Conservation (phyloP, 1,284 basidiomycete genomes). For the Cutaneotrichosporon arboriforme region DNA sequence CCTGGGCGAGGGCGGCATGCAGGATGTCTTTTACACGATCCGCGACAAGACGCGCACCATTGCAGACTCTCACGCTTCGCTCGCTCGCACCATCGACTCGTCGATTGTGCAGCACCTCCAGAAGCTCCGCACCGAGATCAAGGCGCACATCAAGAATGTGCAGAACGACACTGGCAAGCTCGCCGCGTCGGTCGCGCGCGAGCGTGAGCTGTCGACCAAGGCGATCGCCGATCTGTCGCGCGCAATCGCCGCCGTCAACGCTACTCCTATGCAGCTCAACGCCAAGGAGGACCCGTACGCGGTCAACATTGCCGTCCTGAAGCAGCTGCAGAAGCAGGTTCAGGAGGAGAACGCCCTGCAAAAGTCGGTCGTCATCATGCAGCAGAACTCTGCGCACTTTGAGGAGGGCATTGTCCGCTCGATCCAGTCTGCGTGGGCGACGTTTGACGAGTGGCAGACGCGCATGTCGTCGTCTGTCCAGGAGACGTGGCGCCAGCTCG, state of each 20-base stretch:
- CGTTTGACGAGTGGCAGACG: constrained; percentile 93
- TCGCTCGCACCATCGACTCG: constrained; percentile 92
- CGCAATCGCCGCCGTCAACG: constrained; percentile 85
- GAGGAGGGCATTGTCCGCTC: constrained; percentile 94
- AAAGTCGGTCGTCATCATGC: constrained; percentile 98
- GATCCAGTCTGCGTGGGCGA: constrained; percentile 94
- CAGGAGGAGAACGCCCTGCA: constrained; percentile 97
- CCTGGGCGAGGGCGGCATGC: constrained; percentile 82
- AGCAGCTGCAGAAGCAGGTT: constrained; percentile 88
- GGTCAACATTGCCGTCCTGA: constrained; percentile 71
- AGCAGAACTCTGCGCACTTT: constrained; percentile 95
- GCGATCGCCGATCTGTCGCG: constrained; percentile 82
- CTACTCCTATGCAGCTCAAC: constrained; percentile 83
- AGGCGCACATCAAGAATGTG: constrained; percentile 96
- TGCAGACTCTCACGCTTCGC: constrained; percentile 93
- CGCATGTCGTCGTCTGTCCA: constrained; percentile 76
- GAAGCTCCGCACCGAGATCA: constrained; percentile 89
- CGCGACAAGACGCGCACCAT: constrained; percentile 90
- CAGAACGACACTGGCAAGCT: constrained; percentile 97
- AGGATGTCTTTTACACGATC: constrained; percentile 91
- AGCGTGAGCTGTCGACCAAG: constrained; percentile 83
- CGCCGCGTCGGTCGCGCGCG: constrained; percentile 85
- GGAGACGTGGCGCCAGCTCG: constrained; percentile 72
- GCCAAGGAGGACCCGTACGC: constrained; percentile 79
- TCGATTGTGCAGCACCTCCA: constrained; percentile 97